Base-by-base conservation (phyloP, 306 rosid genomes). In the Cyclanthera cordifolia region DNA sequence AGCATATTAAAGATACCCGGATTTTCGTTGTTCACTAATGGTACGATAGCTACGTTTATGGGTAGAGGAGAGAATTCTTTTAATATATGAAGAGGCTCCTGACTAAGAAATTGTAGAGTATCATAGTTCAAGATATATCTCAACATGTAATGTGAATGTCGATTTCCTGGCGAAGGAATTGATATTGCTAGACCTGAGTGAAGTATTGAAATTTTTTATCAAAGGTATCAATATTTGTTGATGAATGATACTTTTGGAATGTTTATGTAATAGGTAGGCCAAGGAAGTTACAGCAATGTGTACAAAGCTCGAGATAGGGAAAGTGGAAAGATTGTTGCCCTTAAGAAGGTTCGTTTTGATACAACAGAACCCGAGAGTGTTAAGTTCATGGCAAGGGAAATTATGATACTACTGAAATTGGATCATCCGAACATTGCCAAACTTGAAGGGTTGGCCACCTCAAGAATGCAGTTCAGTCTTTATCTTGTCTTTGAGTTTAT, bases 251-350 rank as follows among this genome's bases (percentile, higher is more conserved):
- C n/a, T 14, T 17, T 32, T 32, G 67, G 16, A 69, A 46, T 6
- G 48, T 76, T 68, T 55, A 16, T 74, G 73, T 75, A 81, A 67
- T 67, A 92, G 98, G 91, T 89, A 73, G 98, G 96, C n/a, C 88
- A 92, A 73, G 98, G 98, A 84, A 92, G 96, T 69, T 89, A 92
- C 72, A 92, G 96, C 89, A 92, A 92, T 80, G 96, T 89, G 55
- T 89, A 89, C 63, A 89, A 89, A 86, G 96, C 98, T 72, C 80
- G 87, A 66, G 98, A 92, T 54, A 80, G 88, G 73, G 80, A 84
- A 59, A 85, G 89, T 0, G 79, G 88, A 50, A 87, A 87, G 70
- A 82, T 87, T 69, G 96, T 92, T 59, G 96, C 96, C 68, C 77
- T 92, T 34, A 92, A 92, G 82, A 92, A 89, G 82, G 96, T 92